Conservation (phyloP, 148 eudicot species). For the Vaccinium darrowii region DNA sequence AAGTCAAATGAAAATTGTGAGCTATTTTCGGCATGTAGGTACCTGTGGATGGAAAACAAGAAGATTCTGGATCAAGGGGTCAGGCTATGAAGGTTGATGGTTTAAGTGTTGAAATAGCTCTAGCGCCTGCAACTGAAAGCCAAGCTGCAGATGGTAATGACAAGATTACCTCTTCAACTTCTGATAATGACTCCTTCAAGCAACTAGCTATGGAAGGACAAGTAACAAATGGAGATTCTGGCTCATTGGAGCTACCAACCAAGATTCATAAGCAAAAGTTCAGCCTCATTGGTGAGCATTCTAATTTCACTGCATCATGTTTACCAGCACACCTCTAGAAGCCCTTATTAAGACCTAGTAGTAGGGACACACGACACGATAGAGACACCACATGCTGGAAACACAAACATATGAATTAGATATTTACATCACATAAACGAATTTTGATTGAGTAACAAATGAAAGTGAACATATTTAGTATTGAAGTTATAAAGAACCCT, state of each 20-base stretch:
- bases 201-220: too few relatives aligned
- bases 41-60: conserved; percentile 17
- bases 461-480: background rate
- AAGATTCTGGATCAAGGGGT: background rate
- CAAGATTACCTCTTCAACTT: background rate
- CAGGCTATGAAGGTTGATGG: conserved; percentile 3
- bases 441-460: background rate
- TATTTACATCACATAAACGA: background rate
- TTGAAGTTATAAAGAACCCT: background rate
- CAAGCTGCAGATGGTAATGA: background rate
- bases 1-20: conserved; percentile 5
- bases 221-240: too few relatives aligned
- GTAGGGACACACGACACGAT: background rate
- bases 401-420: too few relatives aligned
- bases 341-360: background rate
- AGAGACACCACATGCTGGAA: background rate
- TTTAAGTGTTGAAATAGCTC: background rate
- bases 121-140: background rate
- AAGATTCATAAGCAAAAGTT: background rate
- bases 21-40: conserved; percentile 1
- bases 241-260: too few relatives aligned
- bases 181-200: background rate
- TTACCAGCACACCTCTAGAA: background rate
- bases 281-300: conserved; percentile 1
- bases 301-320: background rate